A percentile compares a stretch with the other conserved stretches of the same genome.
Conservation (phyloP, 2,329 filamentous ascomycete genomes). For the Fusarium penzigii region DNA sequence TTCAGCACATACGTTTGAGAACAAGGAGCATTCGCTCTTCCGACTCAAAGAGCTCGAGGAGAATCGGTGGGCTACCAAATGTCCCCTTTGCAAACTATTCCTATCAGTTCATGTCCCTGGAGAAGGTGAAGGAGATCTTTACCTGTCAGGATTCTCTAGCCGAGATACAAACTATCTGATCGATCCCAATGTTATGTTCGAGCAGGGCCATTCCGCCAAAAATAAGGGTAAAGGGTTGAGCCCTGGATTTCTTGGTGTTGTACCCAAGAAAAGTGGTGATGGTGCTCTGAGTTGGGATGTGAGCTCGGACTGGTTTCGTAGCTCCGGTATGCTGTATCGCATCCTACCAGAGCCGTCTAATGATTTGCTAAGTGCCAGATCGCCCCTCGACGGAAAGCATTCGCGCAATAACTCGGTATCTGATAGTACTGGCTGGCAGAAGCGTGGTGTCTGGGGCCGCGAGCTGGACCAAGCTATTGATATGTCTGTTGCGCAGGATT, state of each 20-base stretch:
- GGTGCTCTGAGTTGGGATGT: constrained; percentile 33
- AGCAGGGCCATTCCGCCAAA: constrained; percentile 32
- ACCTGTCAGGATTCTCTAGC: constrained; percentile 36
- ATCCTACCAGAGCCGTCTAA: constrained; percentile 29
- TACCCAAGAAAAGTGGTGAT: constrained; percentile 34
- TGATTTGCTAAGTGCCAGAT: constrained; percentile 27
- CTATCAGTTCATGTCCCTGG: constrained; percentile 35
- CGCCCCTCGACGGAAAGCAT: constrained; percentile 13
- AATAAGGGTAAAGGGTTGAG: constrained; percentile 31
- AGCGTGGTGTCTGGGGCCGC: constrained; percentile 37
- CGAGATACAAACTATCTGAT: constrained; percentile 38
- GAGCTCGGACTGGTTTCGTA: constrained; percentile 35
- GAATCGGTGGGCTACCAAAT: constrained; percentile 35
- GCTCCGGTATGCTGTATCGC: constrained; percentile 36
- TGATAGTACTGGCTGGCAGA: constrained; percentile 27
- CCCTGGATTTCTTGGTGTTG: constrained; percentile 34
- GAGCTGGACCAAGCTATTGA: constrained; percentile 33
- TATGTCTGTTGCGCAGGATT: constrained; percentile 33
- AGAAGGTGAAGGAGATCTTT: constrained; percentile 31
- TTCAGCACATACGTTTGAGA: constrained; percentile 34
- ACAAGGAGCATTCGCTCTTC: constrained; percentile 32
- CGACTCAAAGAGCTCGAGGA: constrained; percentile 33
- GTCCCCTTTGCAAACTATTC: constrained; percentile 38
- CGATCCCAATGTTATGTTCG: constrained; percentile 33
- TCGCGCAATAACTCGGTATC: constrained; percentile 21